Evolutionary conservation across 257 asterid genomes (phyloP), one percentile per base, ranked within the genome.

Genomic region (Solanum paucissectum): DNA sequence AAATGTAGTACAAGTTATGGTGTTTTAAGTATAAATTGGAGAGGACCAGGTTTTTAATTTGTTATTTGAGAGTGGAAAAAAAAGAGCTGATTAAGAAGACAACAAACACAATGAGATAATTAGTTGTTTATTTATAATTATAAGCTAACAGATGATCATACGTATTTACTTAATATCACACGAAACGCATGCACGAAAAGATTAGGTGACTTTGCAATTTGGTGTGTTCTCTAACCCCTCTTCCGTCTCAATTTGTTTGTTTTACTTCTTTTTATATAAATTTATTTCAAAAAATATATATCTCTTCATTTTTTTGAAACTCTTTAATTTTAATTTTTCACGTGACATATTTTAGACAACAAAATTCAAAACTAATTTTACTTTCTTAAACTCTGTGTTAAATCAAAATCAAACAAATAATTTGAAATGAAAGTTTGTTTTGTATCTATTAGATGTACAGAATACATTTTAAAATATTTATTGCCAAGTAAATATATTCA

Each of bases 311-410:
- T 62, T n/a, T 64, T 64, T 1, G 0, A 0, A n/a, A 64, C 0
- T 68, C 2, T 27, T 68, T 6, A 6, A 27, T 68, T n/a, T 5
- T n/a, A 64, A 10, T 64, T n/a, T 21, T 10, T 64, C 16, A 64
- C 7, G 0, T 64, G 1, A 64, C 1, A 64, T 5, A 11, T 64
- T 64, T 64, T 5, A 10, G 2, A 64, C 7, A 4, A n/a, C 0
- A 0, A 10, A 62, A 62, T 62, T 23, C 0, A 16, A 52, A 52
- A 52, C 0, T 3, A n/a, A 44, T 4, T 16, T 16, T 14, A 62
- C 0, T 10, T 10, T 62, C 0, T n/a, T 62, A 62, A 62, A 62
- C 33, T 62, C 1, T 62, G 1, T 62, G 3, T 60, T 21, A 60
- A 21, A 0, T 60, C 3, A 60, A 60, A 60, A 60, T 9, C 8